A percentile compares a stretch with the other conserved stretches of the same genome.
These are phyloP conservation scores for Fusarium continuum DNA, from an alignment of 2,329 filamentous ascomycete species.

Conservation along the genomic window DNA sequence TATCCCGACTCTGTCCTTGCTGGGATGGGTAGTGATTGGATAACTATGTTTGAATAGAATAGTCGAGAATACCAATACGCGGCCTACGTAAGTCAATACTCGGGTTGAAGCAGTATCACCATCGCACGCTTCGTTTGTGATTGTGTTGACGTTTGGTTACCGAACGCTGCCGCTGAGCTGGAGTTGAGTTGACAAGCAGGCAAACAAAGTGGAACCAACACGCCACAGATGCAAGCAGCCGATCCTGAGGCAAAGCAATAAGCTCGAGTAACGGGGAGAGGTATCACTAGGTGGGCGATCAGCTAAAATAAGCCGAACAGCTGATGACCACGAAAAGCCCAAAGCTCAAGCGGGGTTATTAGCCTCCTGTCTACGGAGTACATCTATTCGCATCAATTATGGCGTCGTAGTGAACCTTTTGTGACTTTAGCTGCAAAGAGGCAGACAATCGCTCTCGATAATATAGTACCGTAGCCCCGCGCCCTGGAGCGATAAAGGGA, in stretches of 20 bases:
- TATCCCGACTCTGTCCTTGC: slow-evolving; percentile 20
- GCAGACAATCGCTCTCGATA: neutral
- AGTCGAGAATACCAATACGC: slow-evolving; percentile 8
- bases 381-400: neutral
- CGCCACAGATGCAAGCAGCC: slow-evolving; percentile 23
- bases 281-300: neutral
- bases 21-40: slow-evolving; percentile 17
- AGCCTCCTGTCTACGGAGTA: neutral
- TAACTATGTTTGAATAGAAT: slow-evolving; percentile 12
- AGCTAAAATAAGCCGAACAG: neutral
- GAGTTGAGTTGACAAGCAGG: slow-evolving; percentile 2
- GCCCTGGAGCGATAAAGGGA: neutral
- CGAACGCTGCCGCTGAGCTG: neutral
- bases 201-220: slow-evolving; percentile 23
- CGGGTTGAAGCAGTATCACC: slow-evolving; percentile 7
- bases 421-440: neutral
- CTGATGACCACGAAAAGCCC: slow-evolving; percentile 2
- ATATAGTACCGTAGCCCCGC: no score
- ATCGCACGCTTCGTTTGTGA: slow-evolving; percentile 8
- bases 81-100: neutral
- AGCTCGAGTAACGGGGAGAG: neutral
- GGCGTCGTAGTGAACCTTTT: neutral
- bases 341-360: slow-evolving; percentile 4
- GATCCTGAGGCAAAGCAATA: neutral
- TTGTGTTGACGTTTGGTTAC: neutral